Evolutionary conservation across 345 rosid genomes (phyloP).

Genomic region (Citrus inodora): DNA sequence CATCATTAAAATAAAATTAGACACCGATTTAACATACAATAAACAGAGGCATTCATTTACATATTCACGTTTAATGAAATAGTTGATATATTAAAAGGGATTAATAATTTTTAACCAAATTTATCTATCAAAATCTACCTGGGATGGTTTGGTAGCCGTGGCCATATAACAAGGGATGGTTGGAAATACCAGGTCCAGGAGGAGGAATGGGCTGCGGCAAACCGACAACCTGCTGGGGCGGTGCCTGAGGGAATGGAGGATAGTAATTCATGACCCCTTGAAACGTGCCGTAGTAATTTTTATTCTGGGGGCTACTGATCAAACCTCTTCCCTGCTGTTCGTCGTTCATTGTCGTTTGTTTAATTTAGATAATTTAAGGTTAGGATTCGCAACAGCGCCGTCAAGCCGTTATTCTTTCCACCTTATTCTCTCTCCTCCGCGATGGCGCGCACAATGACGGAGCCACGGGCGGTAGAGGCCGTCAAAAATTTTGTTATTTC

Average conservation of each 20-base stretch:
- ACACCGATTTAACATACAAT: not conserved
- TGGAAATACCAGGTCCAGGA: constrained; percentile 12
- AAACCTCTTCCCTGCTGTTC: constrained; percentile 38
- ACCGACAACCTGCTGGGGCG: constrained; percentile 33
- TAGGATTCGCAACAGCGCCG: not conserved
- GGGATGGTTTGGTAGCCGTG: constrained; percentile 46
- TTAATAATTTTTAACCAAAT: not conserved
- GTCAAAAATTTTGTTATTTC: too few species aligned
- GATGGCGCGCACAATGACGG: not conserved
- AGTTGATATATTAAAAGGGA: not conserved
- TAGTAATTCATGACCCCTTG: constrained; percentile 83
- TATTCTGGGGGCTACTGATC: constrained; percentile 26
- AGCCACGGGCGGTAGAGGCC: too few species aligned
- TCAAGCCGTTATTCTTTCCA: too few species aligned
- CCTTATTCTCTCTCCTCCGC: not conserved
- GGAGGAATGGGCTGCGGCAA: constrained; percentile 42
- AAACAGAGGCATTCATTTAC: not conserved
- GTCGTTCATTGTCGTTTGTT: constrained; percentile 36
- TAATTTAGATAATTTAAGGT: not conserved
- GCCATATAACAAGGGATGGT: constrained; percentile 25
- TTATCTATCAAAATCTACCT: constrained; percentile 22
- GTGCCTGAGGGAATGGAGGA: constrained; percentile 42
- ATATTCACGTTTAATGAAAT: not conserved
- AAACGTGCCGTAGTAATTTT: constrained; percentile 70
- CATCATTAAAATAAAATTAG: not conserved